A percentile compares a stretch with the other conserved stretches of the same genome.
Conservation (phyloP, 2,329 filamentous ascomycete species). For the Penicillium digitatum region DNA sequence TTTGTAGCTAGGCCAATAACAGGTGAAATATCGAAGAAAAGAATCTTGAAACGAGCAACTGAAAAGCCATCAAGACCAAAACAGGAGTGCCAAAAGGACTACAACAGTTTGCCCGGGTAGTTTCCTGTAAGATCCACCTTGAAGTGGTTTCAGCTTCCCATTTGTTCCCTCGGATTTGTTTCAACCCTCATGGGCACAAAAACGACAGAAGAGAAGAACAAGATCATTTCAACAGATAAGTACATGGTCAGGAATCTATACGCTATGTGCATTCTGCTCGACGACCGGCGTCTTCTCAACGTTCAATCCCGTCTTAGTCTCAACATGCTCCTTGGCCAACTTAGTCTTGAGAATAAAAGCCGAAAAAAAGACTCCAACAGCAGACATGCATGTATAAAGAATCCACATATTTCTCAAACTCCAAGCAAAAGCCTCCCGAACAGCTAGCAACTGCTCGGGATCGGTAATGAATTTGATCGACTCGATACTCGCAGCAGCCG, state of each 20-base stretch:
- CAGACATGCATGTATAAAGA: conserved; percentile 45
- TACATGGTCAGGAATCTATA: background rate
- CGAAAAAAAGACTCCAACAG: conserved; percentile 41
- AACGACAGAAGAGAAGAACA: too few species aligned
- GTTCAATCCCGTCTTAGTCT: conserved; percentile 49
- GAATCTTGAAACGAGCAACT: too few species aligned
- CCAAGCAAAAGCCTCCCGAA: conserved; percentile 47
- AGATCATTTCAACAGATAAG: too few species aligned
- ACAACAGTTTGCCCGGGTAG: too few species aligned
- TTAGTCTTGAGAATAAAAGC: conserved; percentile 44
- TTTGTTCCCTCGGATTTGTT: background rate
- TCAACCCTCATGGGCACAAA: background rate
- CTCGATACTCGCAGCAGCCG: conserved; percentile 48
- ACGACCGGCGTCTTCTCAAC: conserved; percentile 19
- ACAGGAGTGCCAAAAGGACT: too few species aligned
- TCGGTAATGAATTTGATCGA: conserved; percentile 42
- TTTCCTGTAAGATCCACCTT: too few species aligned
- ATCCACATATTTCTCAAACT: conserved; percentile 51
- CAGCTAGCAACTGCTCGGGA: conserved; percentile 36
- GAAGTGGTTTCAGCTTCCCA: too few species aligned
- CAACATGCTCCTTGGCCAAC: conserved; percentile 50
- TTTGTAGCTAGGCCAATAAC: too few species aligned
- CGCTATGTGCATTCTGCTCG: conserved; percentile 4
- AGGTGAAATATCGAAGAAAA: too few species aligned
- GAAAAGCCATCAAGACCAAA: too few species aligned